phyloP scores from a whole-genome alignment of 2,329 filamentous ascomycete genomes.

The Sporothrix variecibatus region DNA sequence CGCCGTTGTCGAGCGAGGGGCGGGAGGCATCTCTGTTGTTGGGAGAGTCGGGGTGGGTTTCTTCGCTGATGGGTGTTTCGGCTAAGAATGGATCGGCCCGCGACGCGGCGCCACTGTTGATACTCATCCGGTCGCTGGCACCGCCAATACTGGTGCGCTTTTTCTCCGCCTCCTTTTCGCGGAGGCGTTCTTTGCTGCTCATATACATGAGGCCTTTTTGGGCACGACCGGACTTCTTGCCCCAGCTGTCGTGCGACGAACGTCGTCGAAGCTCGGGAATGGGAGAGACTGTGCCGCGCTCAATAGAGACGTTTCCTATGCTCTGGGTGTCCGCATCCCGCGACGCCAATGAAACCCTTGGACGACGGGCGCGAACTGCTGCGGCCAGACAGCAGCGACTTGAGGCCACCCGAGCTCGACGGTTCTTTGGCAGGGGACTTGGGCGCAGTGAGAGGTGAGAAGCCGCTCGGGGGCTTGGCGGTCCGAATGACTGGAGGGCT shows the following conservation, averaged over 20 bases:
- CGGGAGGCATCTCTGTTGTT: conserved; percentile 36
- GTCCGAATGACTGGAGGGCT: conserved; percentile 75
- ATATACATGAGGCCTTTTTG: conserved; percentile 69
- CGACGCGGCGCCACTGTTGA: conserved; percentile 37
- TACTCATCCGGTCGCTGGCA: conserved; percentile 41
- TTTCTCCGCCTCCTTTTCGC: conserved; percentile 63
- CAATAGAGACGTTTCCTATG: conserved; percentile 65
- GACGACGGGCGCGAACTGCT: conserved; percentile 61
- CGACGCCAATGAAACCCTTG: conserved; percentile 58
- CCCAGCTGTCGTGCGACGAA: conserved; percentile 64
- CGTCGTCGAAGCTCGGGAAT: conserved; percentile 54
- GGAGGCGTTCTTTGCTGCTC: conserved; percentile 68
- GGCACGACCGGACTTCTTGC: conserved; percentile 55
- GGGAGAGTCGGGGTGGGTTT: conserved; percentile 44
- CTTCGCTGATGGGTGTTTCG: conserved; percentile 59
- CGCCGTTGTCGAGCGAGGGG: conserved; percentile 29
- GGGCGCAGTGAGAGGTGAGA: conserved; percentile 68
- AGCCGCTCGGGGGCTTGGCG: conserved; percentile 76
- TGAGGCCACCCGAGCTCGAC: conserved; percentile 49
- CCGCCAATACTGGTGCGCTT: conserved; percentile 53
- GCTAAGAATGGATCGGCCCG: conserved; percentile 54
- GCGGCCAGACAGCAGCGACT: conserved; percentile 57
- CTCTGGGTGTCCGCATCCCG: conserved; percentile 60
- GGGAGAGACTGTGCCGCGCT: conserved; percentile 53
- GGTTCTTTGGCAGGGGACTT: conserved; percentile 54